phyloP scores from a whole-genome alignment of 257 asterid species.

The Galeopsis tetrahit region DNA sequence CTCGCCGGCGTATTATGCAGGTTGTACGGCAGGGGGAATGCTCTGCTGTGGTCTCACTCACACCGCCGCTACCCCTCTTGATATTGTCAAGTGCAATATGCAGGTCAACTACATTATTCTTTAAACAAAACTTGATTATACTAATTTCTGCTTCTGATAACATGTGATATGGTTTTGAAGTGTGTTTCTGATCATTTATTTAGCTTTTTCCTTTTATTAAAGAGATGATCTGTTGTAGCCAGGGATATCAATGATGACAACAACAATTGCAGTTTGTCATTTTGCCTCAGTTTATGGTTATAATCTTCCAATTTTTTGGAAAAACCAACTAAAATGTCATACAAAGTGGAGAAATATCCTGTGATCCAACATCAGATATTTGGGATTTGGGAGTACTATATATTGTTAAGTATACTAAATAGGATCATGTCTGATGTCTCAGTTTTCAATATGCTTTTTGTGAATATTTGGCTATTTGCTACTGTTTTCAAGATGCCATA shows the following conservation, averaged over 20 bases:
- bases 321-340: background rate
- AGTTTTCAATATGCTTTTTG: background rate
- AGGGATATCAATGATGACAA: too few species aligned
- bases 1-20: constrained; percentile 69
- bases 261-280: too few species aligned
- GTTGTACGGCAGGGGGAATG: constrained; percentile 66
- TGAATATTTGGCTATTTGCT: background rate
- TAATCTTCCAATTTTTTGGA: background rate
- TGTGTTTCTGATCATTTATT: background rate
- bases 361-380: background rate
- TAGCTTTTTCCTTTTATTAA: background rate
- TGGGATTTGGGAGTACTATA: too few species aligned
- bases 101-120: constrained; percentile 47
- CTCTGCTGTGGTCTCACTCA: constrained; percentile 81
- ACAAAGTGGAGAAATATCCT: background rate
- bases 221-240: too few species aligned
- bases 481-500: background rate
- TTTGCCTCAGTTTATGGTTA: background rate
- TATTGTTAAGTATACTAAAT: background rate
- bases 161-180: too few species aligned
- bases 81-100: constrained; percentile 91
- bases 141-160: background rate
- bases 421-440: background rate
- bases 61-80: constrained; percentile 82
- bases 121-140: too few species aligned